These are phyloP conservation scores for Saururus chinensis DNA, from an alignment of 164 flowering plant species.

Conservation along the genomic window DNA sequence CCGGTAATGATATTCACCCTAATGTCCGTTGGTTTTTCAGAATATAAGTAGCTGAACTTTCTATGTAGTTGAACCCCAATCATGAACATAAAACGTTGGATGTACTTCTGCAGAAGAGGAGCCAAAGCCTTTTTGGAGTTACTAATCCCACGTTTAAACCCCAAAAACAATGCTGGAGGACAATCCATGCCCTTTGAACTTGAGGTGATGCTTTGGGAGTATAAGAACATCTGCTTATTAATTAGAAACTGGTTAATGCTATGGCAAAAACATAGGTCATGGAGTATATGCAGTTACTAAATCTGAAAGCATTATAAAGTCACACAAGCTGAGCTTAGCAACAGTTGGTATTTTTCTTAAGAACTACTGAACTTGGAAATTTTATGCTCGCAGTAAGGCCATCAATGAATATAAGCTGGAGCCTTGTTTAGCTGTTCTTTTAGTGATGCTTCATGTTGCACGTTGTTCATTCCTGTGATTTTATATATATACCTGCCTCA, in stretches of 20 bases:
- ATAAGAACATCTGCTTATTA: neutral
- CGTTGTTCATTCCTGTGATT: neutral
- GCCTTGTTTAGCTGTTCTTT: no score
- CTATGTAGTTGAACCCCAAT: neutral
- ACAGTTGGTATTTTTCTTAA: no score
- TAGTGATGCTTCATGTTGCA: no score
- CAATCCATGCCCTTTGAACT: conserved; percentile 91
- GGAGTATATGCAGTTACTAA: no score
- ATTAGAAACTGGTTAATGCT: no score
- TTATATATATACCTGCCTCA: neutral
- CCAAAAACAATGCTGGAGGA: conserved; percentile 56
- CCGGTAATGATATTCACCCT: conserved; percentile 32
- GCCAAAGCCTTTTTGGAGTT: conserved; percentile 82
- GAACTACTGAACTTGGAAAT: no score
- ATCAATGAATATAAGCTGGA: no score
- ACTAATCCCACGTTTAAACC: conserved; percentile 81
- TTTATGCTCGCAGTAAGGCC: no score
- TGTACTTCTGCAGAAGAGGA: conserved; percentile 42
- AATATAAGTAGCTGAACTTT: neutral
- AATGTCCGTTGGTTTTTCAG: neutral
- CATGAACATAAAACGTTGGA: neutral
- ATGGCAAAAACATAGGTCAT: no score
- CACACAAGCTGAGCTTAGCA: no score
- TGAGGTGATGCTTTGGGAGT: conserved; percentile 40
- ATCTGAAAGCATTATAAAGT: no score